These are phyloP conservation scores for Powellomyces hirtus DNA, from an alignment of 192 early-diverging fungal genomes.

Conservation along the genomic window DNA sequence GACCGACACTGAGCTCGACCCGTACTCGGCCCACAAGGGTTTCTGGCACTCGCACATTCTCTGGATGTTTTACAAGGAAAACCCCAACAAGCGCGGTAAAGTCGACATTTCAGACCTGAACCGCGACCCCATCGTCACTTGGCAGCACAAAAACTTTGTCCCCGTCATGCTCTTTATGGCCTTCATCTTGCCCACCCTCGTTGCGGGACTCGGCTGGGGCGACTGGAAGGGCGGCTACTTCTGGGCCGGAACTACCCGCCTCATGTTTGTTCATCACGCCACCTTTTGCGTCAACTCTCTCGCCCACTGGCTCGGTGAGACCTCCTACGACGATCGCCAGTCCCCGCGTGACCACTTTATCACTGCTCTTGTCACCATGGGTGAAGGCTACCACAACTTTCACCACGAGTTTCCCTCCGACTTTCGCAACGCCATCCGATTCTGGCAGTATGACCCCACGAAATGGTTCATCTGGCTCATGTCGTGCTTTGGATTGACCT, in stretches of 20 bases:
- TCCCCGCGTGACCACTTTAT: slow-evolving; percentile 57
- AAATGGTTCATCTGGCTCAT: slow-evolving; percentile 51
- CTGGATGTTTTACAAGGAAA: slow-evolving; percentile 49
- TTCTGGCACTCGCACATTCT: slow-evolving; percentile 51
- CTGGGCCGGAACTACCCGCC: slow-evolving; percentile 44
- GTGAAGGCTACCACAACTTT: slow-evolving; percentile 66
- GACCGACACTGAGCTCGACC: slow-evolving; percentile 55
- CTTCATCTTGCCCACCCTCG: slow-evolving; percentile 74
- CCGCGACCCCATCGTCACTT: slow-evolving; percentile 42
- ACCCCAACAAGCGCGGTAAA: slow-evolving; percentile 26
- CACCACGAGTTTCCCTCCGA: slow-evolving; percentile 64
- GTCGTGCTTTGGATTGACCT: slow-evolving; percentile 44
- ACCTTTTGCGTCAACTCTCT: slow-evolving; percentile 59
- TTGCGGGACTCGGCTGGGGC: slow-evolving; percentile 73
- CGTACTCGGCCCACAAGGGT: slow-evolving; percentile 49
- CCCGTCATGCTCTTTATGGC: slow-evolving; percentile 67
- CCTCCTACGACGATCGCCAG: slow-evolving; percentile 67
- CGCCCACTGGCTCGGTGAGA: slow-evolving; percentile 49
- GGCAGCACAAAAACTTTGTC: slow-evolving; percentile 50
- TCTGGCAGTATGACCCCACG: slow-evolving; percentile 52
- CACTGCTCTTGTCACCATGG: slow-evolving; percentile 49
- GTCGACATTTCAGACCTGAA: slow-evolving; percentile 49
- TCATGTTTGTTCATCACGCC: slow-evolving; percentile 53
- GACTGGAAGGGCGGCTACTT: slow-evolving; percentile 58
- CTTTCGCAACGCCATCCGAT: slow-evolving; percentile 54